Base-by-base conservation (phyloP, 106 monocot species). In the Gastrodia elata region DNA sequence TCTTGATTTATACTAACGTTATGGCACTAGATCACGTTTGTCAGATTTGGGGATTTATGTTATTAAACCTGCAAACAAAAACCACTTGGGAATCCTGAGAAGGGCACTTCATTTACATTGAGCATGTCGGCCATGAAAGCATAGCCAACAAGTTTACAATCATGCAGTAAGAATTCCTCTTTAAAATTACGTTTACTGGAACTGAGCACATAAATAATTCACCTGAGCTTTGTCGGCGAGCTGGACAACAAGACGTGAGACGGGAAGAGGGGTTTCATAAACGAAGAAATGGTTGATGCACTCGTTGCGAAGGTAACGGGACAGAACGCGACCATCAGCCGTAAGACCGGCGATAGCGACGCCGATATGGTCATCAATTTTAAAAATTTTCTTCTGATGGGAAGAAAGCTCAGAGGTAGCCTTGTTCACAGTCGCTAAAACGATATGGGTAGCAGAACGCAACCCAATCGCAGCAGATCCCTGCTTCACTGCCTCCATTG, bases 151-250 rank as follows among this genome's bases (percentile, higher is more conserved):
- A 68, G 39, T 38, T 8, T 39, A 68, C 39, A 9, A 65, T 68
- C 24, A 39, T 5, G 26, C 27, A 30, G 10, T 15, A 61, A 18
- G 27, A 61, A 28, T 16, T 28, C 24, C 61, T 3, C 61, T 61
- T 61, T 18, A 28, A 28, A 61, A 61, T 61, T 28, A 61, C 25
- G 22, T 7, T 68, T 38, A 38, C 7, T 0, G 0, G 8, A 7
- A 34, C 9, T 20, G 68, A 68, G 11, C 68, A 64, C 37, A 68
- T 38, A 16, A 20, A 36, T 20, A 68, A 2, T 22, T 39, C 68
- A 8, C 97, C 97, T 97, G 92, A n/a, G 97, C 97, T 74, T 97
- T 97, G 64, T 97, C 97, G 27, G 97, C 92, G n/a, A 97, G 85
- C 38, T 78, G 78, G 71, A 97, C 88, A 25, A 88, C 97, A 36